Conservation (phyloP, 1,284 basidiomycete species). For the Pyrrhoderma lamaoense region DNA sequence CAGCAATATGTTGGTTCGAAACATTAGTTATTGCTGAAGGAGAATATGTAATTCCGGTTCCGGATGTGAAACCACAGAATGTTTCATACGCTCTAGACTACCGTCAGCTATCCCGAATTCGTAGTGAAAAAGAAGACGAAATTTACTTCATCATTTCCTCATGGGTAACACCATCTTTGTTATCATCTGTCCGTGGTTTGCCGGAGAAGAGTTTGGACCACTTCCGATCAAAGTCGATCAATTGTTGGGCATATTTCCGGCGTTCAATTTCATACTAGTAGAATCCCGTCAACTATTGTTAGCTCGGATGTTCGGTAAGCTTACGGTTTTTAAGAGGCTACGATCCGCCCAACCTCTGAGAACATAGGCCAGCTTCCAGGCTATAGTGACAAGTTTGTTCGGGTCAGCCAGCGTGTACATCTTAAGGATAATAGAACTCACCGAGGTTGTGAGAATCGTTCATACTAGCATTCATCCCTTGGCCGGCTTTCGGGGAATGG, state of each 20-base stretch:
- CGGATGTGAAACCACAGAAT: constrained; percentile 53
- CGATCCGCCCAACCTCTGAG: constrained; percentile 61
- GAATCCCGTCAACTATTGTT: not conserved
- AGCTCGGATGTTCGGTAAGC: too few species aligned
- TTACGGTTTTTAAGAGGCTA: constrained; percentile 63
- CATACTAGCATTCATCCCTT: constrained; percentile 79
- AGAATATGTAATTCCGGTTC: constrained; percentile 57
- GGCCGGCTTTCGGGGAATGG: constrained; percentile 74
- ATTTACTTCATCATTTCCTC: constrained; percentile 54
- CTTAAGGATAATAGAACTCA: constrained; percentile 22
- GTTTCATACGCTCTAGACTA: constrained; percentile 45
- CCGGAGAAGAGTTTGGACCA: constrained; percentile 72
- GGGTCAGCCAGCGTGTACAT: not conserved
- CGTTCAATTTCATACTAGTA: constrained; percentile 65
- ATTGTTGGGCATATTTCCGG: constrained; percentile 66
- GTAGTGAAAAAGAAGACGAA: not conserved
- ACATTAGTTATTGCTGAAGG: constrained; percentile 44
- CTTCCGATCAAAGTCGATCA: constrained; percentile 75
- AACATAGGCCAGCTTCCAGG: constrained; percentile 74
- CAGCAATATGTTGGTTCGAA: constrained; percentile 38
- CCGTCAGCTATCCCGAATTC: constrained; percentile 1
- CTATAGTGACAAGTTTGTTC: constrained; percentile 26
- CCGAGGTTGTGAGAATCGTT: constrained; percentile 76
- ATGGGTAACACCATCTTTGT: constrained; percentile 57
- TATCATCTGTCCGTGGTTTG: constrained; percentile 54